Conservation (phyloP, 2,329 filamentous ascomycete genomes). For the Aspergillus udagawae region DNA sequence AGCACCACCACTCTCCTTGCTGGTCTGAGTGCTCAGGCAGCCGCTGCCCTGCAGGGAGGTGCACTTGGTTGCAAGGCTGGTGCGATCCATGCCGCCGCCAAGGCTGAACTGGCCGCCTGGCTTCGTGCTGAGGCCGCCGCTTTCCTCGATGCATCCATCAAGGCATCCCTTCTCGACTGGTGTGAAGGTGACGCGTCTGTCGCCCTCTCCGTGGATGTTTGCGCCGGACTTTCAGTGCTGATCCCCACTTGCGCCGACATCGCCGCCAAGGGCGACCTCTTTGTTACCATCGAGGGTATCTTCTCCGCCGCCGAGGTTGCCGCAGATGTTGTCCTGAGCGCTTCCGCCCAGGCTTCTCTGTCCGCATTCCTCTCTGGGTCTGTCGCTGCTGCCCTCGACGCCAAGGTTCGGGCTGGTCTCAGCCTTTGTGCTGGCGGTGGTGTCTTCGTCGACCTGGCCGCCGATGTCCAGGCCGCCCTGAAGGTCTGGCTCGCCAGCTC, state of each 20-base stretch:
- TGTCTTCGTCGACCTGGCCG: constrained; percentile 24
- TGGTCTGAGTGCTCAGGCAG: constrained; percentile 30
- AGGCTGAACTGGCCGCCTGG: constrained; percentile 28
- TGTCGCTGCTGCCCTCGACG: constrained; percentile 18
- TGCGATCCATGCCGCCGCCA: constrained; percentile 24
- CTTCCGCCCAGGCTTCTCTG: constrained; percentile 26
- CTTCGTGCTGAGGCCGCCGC: constrained; percentile 19
- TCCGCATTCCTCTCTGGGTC: constrained; percentile 23
- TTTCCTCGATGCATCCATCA: constrained; percentile 24
- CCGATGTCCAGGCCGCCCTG: constrained; percentile 30
- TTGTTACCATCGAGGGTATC: constrained; percentile 35
- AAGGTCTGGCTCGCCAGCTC: constrained; percentile 25
- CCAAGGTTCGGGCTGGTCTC: constrained; percentile 30
- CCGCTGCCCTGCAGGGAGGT: constrained; percentile 34
- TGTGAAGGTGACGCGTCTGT: constrained; percentile 24
- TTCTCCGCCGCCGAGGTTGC: constrained; percentile 23
- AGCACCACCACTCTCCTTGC: constrained; percentile 19
- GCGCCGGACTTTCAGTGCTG: constrained; percentile 31
- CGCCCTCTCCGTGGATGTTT: constrained; percentile 23
- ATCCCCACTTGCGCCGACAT: constrained; percentile 30
- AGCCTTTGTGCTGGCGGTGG: constrained; percentile 32
- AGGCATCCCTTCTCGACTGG: constrained; percentile 29
- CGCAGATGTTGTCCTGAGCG: constrained; percentile 28
- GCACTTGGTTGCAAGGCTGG: constrained; percentile 31
- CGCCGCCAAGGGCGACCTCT: constrained; percentile 34